Conservation (phyloP, 108 stramenopile genomes). For the Nitzschia putrida region DNA sequence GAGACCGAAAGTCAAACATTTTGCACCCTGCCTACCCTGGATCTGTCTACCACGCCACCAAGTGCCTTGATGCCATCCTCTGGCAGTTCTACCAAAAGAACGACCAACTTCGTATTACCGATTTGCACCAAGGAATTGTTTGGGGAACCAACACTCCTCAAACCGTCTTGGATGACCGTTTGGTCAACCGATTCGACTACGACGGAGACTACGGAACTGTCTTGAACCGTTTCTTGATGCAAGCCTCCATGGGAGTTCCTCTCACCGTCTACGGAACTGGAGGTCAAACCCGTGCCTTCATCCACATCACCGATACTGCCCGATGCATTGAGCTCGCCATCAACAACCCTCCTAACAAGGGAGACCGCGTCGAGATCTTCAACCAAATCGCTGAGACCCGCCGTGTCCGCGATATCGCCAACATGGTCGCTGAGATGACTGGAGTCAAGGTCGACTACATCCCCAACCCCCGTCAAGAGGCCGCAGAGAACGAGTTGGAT, state of each 20-base stretch:
- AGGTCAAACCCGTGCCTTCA: constrained; percentile 97
- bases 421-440: constrained; percentile 89
- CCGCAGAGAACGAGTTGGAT: constrained; percentile 97
- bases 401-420: constrained; percentile 94
- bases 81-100: constrained; percentile 99
- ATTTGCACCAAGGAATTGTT: constrained; percentile 99
- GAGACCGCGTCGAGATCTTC: constrained; percentile 94
- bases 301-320: constrained; percentile 95
- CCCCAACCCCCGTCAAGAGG: constrained; percentile 97
- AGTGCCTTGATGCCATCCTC: constrained; percentile 94
- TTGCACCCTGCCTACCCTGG: constrained; percentile 98
- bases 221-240: constrained; percentile 97
- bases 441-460: constrained; percentile 90
- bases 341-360: constrained; percentile 91
- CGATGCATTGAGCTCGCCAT: constrained; percentile 96
- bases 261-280: constrained; percentile 98
- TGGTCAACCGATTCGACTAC: constrained; percentile 98
- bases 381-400: constrained; percentile 97
- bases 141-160: constrained; percentile 99
- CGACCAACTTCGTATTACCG: constrained; percentile 92
- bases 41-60: constrained; percentile 94
- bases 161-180: constrained; percentile 91
- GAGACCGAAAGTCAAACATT: constrained; percentile 88
- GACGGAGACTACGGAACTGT: constrained; percentile 99
- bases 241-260: constrained; percentile 95